A percentile compares a stretch with the other conserved stretches of the same genome.
Conservation (phyloP, 1,139 yeast species). For the Candida smagusa region DNA sequence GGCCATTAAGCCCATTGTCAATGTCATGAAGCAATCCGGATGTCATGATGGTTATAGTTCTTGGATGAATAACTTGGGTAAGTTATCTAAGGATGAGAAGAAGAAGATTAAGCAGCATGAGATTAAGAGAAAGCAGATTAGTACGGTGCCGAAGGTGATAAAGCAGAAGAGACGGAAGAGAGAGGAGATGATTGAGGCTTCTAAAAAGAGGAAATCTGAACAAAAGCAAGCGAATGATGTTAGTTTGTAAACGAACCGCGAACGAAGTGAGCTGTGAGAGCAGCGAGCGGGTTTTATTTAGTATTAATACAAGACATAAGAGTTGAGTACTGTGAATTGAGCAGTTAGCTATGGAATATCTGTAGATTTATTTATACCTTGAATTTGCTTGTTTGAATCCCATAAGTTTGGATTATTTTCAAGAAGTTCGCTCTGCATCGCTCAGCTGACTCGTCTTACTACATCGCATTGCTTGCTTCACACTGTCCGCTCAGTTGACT, state of each 20-base stretch:
- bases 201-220: conserved; percentile 56
- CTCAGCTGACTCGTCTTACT: too few relatives aligned
- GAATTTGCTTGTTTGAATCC: too few relatives aligned
- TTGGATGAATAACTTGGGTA: conserved; percentile 83
- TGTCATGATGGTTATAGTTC: conserved; percentile 59
- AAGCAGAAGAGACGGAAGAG: conserved; percentile 62
- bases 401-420: too few relatives aligned
- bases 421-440: too few relatives aligned
- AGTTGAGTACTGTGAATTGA: too few relatives aligned
- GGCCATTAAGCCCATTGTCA: conserved; percentile 78
- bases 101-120: conserved; percentile 58
- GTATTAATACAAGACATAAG: too few relatives aligned
- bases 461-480: too few relatives aligned
- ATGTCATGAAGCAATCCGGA: conserved; percentile 94
- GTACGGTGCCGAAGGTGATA: conserved; percentile 78
- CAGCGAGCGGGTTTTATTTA: background rate
- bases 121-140: conserved; percentile 67
- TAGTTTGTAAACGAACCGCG: background rate
- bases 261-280: background rate
- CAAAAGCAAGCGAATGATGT: background rate
- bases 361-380: too few relatives aligned
- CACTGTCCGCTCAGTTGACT: too few relatives aligned
- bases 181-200: conserved; percentile 74
- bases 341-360: too few relatives aligned
- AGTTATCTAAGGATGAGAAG: conserved; percentile 66